Base-by-base conservation (phyloP, 2,329 filamentous ascomycete species). In the Alternaria dauci region DNA sequence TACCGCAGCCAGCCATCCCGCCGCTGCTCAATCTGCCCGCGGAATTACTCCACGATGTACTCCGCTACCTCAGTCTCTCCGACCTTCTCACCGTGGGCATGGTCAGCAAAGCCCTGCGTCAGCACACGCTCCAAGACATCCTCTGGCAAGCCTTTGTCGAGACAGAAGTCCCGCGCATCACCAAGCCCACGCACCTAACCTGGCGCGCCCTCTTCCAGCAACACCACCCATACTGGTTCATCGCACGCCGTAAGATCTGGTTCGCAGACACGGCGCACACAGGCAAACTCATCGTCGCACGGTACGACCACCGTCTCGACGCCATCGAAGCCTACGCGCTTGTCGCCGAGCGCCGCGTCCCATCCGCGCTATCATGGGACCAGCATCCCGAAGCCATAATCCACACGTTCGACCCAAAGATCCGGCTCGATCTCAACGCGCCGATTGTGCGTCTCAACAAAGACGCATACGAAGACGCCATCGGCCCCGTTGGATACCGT, bases 161-260 rank as follows among this genome's bases (percentile, higher is more conserved):
- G 71, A 78, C 84, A 6, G 88, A 92, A 63, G 81, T 95, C 0
- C 64, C 43, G 26, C 55, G 32, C 8, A 59, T 78, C 4, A 58
- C 65, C 79, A 85, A 34, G 72, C 82, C 55, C 64, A 84, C 83
- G 7, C 89, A 89, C 7, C 89, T 80, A 2, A 88, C 84, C 25
- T 97, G 89, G 78, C 87, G 87, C 58, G 85, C 90, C 26, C 85
- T 97, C 2, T 97, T 91, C 75, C 81, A 85, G 42, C 84, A 88
- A 20, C 91, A 95, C 74, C 86, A 95, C 65, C 89, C 90, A 0
- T 88, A 89, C 70, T 97, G 94, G 94, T 97, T 96, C 71, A 82
- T 97, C 1, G 84, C 91, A 0, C 88, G 86, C 52, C 84, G 91
- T 74, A 94, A 91, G 77, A 82, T 97, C 65, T 97, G 94, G 94